A percentile compares a stretch with the other conserved stretches of the same genome.
Conservation (phyloP, 371 early-diverging fungal species). For the Mortierella sp. region DNA sequence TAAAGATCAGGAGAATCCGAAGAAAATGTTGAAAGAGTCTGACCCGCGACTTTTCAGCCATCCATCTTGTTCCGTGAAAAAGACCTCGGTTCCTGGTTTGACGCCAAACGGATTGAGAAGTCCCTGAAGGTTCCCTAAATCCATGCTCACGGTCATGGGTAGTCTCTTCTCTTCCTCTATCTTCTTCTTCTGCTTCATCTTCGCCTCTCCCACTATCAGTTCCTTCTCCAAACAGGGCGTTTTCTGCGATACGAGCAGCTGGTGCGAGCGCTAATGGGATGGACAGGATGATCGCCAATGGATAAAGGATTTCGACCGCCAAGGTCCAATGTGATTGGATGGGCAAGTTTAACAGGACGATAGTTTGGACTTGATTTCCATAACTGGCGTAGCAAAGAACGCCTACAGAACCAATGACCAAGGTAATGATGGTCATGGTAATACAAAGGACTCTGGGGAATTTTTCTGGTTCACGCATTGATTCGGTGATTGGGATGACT, state of each 20-base stretch:
- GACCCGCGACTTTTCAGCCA: slow-evolving; percentile 51
- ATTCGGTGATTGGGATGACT: slow-evolving; percentile 62
- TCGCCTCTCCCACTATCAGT: slow-evolving; percentile 53
- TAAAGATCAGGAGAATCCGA: slow-evolving; percentile 57
- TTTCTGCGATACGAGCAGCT: slow-evolving; percentile 73
- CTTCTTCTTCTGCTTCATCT: too few relatives aligned
- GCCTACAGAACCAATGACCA: slow-evolving; percentile 69
- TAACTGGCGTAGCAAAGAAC: slow-evolving; percentile 73
- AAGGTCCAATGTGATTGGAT: slow-evolving; percentile 55
- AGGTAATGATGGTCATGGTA: slow-evolving; percentile 64
- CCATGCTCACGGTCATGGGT: neutral
- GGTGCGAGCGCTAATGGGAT: slow-evolving; percentile 77
- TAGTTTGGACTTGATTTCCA: slow-evolving; percentile 71
- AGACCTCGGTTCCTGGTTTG: too few relatives aligned
- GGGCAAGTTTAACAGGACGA: slow-evolving; percentile 73
- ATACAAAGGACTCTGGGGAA: slow-evolving; percentile 67
- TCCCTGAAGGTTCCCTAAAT: too few relatives aligned
- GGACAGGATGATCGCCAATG: slow-evolving; percentile 77
- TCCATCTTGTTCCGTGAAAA: too few relatives aligned
- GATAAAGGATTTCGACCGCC: slow-evolving; percentile 72
- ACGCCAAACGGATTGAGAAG: too few relatives aligned
- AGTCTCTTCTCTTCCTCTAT: too few relatives aligned
- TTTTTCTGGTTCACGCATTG: slow-evolving; percentile 61
- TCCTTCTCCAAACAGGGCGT: slow-evolving; percentile 53
- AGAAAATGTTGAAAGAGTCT: slow-evolving; percentile 74